phyloP scores from a whole-genome alignment of 345 rosid species.

The Schrenkiella parvula region DNA sequence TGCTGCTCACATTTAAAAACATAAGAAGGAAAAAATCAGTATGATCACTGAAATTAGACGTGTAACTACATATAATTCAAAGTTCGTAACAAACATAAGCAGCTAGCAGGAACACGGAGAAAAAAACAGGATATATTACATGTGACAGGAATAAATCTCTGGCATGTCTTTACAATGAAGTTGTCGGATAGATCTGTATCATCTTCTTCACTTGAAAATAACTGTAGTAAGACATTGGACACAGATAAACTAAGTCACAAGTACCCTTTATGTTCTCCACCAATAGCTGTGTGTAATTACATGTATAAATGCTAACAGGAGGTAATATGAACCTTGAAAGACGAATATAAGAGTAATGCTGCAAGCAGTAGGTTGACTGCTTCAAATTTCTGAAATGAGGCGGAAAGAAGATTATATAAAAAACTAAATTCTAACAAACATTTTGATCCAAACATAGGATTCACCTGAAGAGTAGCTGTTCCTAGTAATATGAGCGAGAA shows the following conservation, averaged over 20 bases:
- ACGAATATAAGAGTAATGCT: constrained; percentile 71
- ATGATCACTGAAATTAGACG: not conserved
- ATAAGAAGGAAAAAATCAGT: not conserved
- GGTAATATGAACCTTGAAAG: constrained; percentile 60
- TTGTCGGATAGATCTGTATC: constrained; percentile 74
- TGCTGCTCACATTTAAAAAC: constrained; percentile 39
- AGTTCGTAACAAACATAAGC: not conserved
- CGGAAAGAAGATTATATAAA: not conserved
- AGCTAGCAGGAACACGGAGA: not conserved
- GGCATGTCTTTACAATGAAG: constrained; percentile 91
- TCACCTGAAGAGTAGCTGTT: constrained; percentile 90
- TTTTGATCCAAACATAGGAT: not conserved
- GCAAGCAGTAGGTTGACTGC: constrained; percentile 80
- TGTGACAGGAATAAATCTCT: constrained; percentile 86
- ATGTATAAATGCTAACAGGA: constrained; percentile 1
- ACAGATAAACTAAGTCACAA: not conserved
- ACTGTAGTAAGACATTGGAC: constrained; percentile 34
- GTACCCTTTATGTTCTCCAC: not conserved
- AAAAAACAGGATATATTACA: constrained; percentile 39
- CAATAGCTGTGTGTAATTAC: constrained; percentile 9
- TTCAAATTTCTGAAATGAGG: constrained; percentile 63
- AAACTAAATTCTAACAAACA: not conserved
- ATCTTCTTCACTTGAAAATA: constrained; percentile 80
- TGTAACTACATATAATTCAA: not conserved
- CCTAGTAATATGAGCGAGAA: constrained; percentile 75